Conservation (phyloP, 345 rosid genomes). For the Salix purpurea region DNA sequence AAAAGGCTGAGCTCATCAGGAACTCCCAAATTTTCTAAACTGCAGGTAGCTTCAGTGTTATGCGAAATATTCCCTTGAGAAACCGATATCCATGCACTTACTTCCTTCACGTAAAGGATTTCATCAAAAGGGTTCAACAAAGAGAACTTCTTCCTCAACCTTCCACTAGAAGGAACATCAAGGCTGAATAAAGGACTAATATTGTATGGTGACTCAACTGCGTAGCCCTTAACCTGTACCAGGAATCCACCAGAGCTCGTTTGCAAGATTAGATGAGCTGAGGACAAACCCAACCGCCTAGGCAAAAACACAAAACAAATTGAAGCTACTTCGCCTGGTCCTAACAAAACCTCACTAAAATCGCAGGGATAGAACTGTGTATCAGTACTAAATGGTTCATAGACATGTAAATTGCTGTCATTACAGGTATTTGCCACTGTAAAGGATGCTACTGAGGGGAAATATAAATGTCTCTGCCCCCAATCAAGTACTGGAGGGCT, state of each 20-base stretch:
- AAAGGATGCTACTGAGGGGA: conserved; percentile 52
- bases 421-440: conserved; percentile 53
- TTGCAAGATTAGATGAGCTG: conserved; percentile 54
- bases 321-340: conserved; percentile 58
- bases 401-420: conserved; percentile 52
- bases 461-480: conserved; percentile 49
- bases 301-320: conserved; percentile 67
- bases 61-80: conserved; percentile 44
- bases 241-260: conserved; percentile 69
- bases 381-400: conserved; percentile 58
- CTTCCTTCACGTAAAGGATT: conserved; percentile 43
- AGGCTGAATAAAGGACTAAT: conserved; percentile 37
- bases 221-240: conserved; percentile 58
- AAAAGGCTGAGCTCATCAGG: conserved; percentile 21
- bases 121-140: conserved; percentile 62
- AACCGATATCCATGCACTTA: conserved; percentile 51
- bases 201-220: conserved; percentile 50
- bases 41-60: conserved; percentile 50
- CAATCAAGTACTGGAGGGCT: conserved; percentile 53
- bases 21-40: conserved; percentile 21
- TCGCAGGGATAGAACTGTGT: conserved; percentile 64
- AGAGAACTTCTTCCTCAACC: conserved; percentile 48
- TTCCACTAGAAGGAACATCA: conserved; percentile 37
- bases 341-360: conserved; percentile 43
- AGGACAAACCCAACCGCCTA: conserved; percentile 52